Evolutionary conservation across 306 rosid species (phyloP).

Genomic region (Trifolium dubium): DNA sequence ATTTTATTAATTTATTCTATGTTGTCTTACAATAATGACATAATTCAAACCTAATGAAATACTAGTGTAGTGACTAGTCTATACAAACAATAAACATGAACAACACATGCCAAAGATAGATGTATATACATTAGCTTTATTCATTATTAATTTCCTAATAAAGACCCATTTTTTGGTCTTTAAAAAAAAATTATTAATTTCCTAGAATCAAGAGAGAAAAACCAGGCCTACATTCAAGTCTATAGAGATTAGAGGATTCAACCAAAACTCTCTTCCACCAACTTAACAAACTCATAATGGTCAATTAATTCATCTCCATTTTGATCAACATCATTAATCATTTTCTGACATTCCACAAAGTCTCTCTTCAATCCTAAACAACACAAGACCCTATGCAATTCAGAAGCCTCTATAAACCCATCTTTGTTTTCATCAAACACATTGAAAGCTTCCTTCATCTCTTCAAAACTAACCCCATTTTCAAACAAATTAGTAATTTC

Average conservation of each 20-base stretch:
- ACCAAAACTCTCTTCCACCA: neutral
- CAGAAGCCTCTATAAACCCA: conserved; percentile 55
- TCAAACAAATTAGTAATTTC: conserved; percentile 47
- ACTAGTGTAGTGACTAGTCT: neutral
- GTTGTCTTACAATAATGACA: neutral
- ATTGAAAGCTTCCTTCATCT: conserved; percentile 54
- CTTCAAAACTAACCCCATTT: conserved; percentile 50
- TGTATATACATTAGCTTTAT: no score
- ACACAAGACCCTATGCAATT: conserved; percentile 45
- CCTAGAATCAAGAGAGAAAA: neutral
- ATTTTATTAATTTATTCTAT: neutral
- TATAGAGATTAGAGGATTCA: neutral
- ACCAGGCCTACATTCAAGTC: neutral
- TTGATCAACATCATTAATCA: conserved; percentile 49
- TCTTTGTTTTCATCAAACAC: conserved; percentile 62
- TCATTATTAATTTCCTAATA: no score
- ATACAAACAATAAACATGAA: neutral
- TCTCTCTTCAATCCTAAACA: conserved; percentile 47
- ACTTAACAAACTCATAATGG: neutral
- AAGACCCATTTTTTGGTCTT: no score
- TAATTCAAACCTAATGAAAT: neutral
- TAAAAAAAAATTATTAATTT: no score
- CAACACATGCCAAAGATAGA: neutral
- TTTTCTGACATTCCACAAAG: conserved; percentile 42
- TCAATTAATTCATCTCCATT: conserved; percentile 56